Percentiles rank a stretch among this genome's conserved stretches.
These are phyloP conservation scores for Didymella glomerata DNA, from an alignment of 2,329 filamentous ascomycete genomes.

Conservation along the genomic window DNA sequence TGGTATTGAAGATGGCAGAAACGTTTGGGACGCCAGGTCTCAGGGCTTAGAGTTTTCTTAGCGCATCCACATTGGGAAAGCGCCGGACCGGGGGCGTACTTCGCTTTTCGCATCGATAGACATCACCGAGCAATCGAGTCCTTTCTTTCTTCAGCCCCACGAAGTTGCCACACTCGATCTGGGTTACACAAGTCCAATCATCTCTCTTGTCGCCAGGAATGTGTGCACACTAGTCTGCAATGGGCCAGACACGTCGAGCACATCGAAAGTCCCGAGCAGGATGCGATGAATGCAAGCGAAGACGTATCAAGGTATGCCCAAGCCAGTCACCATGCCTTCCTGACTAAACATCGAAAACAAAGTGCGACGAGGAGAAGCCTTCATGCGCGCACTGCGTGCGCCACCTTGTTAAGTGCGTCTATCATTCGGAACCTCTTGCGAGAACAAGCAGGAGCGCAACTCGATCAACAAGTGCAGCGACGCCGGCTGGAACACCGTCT, in stretches of 20 bases:
- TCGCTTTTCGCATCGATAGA: slow-evolving; percentile 20
- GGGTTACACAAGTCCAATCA: background rate
- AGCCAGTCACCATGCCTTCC: too few relatives aligned
- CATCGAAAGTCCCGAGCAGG: slow-evolving; percentile 32
- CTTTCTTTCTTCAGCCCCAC: background rate
- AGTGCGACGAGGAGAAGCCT: slow-evolving; percentile 28
- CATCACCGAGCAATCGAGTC: background rate
- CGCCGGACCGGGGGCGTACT: slow-evolving; percentile 17
- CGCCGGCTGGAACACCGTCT: background rate
- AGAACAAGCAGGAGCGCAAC: slow-evolving; percentile 1
- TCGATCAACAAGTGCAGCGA: background rate
- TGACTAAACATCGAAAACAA: background rate
- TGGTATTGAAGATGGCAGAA: background rate
- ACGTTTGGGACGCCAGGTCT: background rate
- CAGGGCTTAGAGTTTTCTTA: background rate
- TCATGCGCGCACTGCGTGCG: slow-evolving; percentile 23
- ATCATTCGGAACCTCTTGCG: background rate
- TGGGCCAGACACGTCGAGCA: slow-evolving; percentile 24
- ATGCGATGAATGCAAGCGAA: slow-evolving; percentile 31
- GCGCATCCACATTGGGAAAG: background rate
- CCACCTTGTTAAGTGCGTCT: slow-evolving; percentile 20
- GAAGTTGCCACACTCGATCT: background rate
- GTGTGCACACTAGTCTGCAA: slow-evolving; percentile 5
- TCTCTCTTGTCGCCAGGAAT: background rate
- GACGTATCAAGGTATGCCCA: slow-evolving; percentile 32